Evolutionary conservation across 139 green algal species (phyloP), one percentile per base, ranked within the genome.

Genomic region (Zygnema cylindricum): DNA sequence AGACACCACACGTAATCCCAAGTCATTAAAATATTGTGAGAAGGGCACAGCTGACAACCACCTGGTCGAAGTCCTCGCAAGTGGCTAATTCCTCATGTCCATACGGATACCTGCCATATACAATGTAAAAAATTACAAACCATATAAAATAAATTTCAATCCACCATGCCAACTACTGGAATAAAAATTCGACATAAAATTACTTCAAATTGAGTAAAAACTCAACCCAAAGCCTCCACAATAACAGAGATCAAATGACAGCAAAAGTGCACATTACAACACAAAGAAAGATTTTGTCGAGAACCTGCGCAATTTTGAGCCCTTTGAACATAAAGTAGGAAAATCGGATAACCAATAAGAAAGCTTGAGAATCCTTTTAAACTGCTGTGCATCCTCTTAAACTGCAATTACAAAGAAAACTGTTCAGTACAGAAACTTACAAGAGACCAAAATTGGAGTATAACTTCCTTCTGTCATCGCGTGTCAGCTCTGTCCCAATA

Each of bases 41-140:
- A 16, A 25, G 49, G 49, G 49, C 49, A 43, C 71, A 79, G 36
- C 71, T 54, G 38, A 79, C 71, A 79, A 79, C 71, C 71, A 91
- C 96, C 93, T 97, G 94, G 88, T 99, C 97, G 91, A 98, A 98
- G 93, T 99, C 97, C 84, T 99, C 97, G 0, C 96, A 96, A 38
- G 94, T 92, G 25, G 96, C 94, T 82, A 99, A 94, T 93, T 98
- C 97, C 55, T 95, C 92, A 90, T 98, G 96, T 43, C 89, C 84
- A 42, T 89, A 91, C 2, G 88, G 84, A 36, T 92, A 91, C 85
- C 87, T 91, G 87, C 22, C 54, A n/a, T n/a, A n/a, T n/a, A n/a
- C n/a, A n/a, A n/a, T n/a, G 35, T 23, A 69, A 84, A 3, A 73
- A 73, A 35, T 30, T 30, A 25, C 57, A 73, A 73, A 25, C n/a